Percentiles rank a stretch among this genome's conserved stretches.
phyloP scores from a whole-genome alignment of 108 stramenopile species.

The Schizochytrium sp. region DNA sequence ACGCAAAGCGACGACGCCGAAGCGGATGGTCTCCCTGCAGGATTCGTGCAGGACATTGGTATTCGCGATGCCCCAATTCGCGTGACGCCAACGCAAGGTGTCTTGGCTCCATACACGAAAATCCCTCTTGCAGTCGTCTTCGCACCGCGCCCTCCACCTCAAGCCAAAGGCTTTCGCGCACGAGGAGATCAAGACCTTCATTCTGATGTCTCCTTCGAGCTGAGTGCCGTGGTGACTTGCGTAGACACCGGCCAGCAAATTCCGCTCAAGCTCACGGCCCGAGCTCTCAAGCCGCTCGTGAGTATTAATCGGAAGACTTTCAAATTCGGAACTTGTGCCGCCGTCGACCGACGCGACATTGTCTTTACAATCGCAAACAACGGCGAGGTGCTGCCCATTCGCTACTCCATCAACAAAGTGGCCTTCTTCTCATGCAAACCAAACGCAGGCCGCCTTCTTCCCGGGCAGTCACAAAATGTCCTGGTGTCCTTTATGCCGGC shows the following conservation, averaged over 20 bases:
- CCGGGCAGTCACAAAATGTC: slow-evolving; percentile 15
- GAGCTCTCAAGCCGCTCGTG: background rate
- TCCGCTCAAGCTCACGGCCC: background rate
- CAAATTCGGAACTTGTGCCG: background rate
- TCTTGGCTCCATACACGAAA: background rate
- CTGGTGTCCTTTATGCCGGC: slow-evolving; percentile 15
- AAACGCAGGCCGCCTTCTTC: background rate
- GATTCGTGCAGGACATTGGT: background rate
- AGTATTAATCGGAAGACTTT: background rate
- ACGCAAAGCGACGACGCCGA: background rate
- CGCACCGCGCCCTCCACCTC: background rate
- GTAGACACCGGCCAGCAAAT: background rate
- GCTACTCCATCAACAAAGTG: slow-evolving; percentile 14
- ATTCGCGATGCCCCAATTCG: background rate
- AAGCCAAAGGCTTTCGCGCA: background rate
- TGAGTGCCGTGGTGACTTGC: background rate
- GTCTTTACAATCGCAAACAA: background rate
- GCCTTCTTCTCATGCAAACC: slow-evolving; percentile 24
- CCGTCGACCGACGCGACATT: background rate
- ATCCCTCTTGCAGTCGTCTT: background rate
- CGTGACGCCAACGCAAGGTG: background rate
- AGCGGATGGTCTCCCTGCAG: background rate
- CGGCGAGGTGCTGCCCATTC: background rate
- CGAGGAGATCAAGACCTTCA: background rate
- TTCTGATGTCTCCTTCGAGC: background rate